A percentile compares a stretch with the other conserved stretches of the same genome.
These are phyloP conservation scores for Colletotrichum salicis DNA, from an alignment of 2,329 filamentous ascomycete species.

Conservation along the genomic window DNA sequence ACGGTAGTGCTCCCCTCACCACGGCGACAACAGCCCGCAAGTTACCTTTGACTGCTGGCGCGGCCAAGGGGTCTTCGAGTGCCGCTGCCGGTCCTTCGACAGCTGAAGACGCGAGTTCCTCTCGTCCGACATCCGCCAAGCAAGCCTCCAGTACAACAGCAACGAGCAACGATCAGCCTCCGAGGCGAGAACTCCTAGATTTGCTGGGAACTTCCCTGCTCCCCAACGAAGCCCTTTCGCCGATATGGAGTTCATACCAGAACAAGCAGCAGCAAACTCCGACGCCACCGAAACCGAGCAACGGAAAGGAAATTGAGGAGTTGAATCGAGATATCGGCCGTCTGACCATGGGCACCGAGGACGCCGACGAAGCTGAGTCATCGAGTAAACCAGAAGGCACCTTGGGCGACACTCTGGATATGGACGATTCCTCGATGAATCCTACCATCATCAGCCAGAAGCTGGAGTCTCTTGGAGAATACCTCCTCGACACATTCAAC, in stretches of 20 bases:
- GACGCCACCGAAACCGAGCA: not conserved
- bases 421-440: conserved; percentile 15
- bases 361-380: not conserved
- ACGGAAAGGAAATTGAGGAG: not conserved
- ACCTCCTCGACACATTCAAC: not conserved
- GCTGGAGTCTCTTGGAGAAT: conserved; percentile 2
- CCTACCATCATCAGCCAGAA: conserved; percentile 9
- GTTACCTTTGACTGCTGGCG: not conserved
- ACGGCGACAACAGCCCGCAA: not conserved
- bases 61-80: not conserved
- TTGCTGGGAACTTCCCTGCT: not conserved
- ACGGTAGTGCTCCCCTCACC: not conserved
- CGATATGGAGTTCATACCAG: not conserved
- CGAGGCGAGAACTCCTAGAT: not conserved
- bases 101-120: not conserved
- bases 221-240: not conserved
- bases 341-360: not conserved
- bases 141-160: not conserved
- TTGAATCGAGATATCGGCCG: not conserved
- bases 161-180: not conserved
- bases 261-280: not conserved
- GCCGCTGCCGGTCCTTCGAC: not conserved
- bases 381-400: not conserved
- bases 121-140: not conserved
- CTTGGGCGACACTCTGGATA: conserved; percentile 2